phyloP scores from a whole-genome alignment of 495 filamentous ascomycete species.

The Talaromyces wortmannii region DNA sequence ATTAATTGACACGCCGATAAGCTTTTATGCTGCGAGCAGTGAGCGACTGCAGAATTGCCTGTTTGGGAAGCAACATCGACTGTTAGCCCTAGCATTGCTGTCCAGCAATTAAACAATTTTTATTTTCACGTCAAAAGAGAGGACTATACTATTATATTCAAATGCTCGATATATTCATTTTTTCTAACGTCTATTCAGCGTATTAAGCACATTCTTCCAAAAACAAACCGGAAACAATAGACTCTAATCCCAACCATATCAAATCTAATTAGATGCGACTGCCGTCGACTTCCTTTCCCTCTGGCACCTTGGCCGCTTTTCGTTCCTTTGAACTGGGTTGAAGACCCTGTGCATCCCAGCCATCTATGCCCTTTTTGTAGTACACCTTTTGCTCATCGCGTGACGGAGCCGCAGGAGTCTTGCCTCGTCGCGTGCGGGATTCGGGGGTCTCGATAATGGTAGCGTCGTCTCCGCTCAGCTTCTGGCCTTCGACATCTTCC shows the following conservation, averaged over 20 bases:
- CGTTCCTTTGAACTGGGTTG: constrained; percentile 35
- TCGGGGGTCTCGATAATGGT: constrained; percentile 57
- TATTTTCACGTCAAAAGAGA: too few species aligned
- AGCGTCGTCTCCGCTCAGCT: constrained; percentile 45
- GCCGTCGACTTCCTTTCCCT: constrained; percentile 28
- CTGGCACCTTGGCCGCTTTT: constrained; percentile 27
- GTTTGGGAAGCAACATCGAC: too few species aligned
- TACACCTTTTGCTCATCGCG: constrained; percentile 31
- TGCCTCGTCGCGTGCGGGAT: constrained; percentile 51
- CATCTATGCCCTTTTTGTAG: constrained; percentile 32
- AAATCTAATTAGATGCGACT: constrained; percentile 11
- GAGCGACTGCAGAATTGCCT: too few species aligned
- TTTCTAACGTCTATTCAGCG: background rate
- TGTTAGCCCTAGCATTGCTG: too few species aligned
- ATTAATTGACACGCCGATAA: too few species aligned
- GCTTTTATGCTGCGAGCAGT: too few species aligned
- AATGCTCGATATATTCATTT: background rate
- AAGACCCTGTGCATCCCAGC: constrained; percentile 37
- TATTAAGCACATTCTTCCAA: background rate
- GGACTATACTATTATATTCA: too few species aligned
- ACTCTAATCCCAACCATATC: background rate
- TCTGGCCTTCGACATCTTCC: constrained; percentile 29
- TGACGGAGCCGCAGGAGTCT: constrained; percentile 23
- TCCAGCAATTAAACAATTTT: too few species aligned
- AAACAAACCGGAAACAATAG: background rate